phyloP scores from a whole-genome alignment of 495 filamentous ascomycete genomes.

The Polyplosphaeria fusca region DNA sequence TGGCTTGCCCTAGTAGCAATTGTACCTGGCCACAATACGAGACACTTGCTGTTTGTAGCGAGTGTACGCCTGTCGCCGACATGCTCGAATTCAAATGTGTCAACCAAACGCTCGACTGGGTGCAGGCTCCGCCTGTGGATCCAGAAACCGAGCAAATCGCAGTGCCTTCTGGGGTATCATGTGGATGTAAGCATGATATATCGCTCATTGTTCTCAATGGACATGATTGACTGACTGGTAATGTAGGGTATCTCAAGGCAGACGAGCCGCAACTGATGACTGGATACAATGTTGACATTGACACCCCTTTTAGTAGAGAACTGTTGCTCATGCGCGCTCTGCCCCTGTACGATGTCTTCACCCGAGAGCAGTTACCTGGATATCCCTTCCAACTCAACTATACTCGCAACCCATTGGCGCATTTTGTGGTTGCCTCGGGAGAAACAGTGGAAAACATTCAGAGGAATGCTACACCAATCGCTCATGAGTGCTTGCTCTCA shows the following conservation, averaged over 20 bases:
- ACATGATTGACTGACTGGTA: too few species aligned
- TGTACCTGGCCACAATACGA: conserved; percentile 8
- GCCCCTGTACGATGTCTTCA: conserved; percentile 9
- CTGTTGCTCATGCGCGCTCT: conserved; percentile 9
- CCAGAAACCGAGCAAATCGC: background rate
- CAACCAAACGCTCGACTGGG: conserved; percentile 5
- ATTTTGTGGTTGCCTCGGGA: conserved; percentile 4
- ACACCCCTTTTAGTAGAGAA: background rate
- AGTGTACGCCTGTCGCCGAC: conserved; percentile 2
- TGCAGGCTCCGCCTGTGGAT: background rate
- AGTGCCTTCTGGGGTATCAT: background rate
- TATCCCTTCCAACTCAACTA: conserved; percentile 25
- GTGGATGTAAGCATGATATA: too few species aligned
- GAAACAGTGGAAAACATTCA: conserved; percentile 1
- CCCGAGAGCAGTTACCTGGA: conserved; percentile 1
- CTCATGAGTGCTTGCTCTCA: conserved; percentile 17
- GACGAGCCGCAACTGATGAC: conserved; percentile 22
- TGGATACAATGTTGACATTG: conserved; percentile 9
- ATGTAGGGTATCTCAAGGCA: conserved; percentile 4
- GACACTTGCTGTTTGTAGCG: conserved; percentile 8
- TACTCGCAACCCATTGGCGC: conserved; percentile 17
- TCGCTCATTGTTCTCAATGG: too few species aligned
- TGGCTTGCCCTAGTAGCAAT: conserved; percentile 14
- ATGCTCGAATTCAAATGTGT: conserved; percentile 3
- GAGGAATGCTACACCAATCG: conserved; percentile 10